Evolutionary conservation across 202 grass and related monocot species (phyloP).

Genomic region (Zizania palustris): DNA sequence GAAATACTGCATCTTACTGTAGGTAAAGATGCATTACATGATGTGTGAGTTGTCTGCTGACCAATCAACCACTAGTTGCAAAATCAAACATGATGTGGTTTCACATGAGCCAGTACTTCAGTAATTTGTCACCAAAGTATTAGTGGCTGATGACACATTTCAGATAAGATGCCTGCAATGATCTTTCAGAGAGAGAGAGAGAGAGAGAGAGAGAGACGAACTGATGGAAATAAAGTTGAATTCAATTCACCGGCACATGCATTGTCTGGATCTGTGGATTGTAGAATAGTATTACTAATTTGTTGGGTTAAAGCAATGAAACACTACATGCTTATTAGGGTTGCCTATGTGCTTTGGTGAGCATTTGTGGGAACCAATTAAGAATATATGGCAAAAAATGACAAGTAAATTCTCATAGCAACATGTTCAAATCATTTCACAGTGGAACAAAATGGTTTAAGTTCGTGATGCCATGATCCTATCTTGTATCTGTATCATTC

Average conservation of each 20-base stretch:
- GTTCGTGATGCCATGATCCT: not conserved
- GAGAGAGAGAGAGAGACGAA: conserved; percentile 32
- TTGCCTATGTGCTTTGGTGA: conserved; percentile 10
- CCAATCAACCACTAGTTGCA: conserved; percentile 34
- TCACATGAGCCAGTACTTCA: not conserved
- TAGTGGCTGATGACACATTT: conserved; percentile 24
- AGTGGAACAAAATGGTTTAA: not conserved
- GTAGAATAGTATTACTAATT: conserved; percentile 8
- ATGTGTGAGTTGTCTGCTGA: conserved; percentile 30
- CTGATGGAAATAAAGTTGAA: conserved; percentile 33
- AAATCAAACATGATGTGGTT: conserved; percentile 17
- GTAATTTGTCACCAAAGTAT: conserved; percentile 18
- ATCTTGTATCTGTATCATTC: not conserved
- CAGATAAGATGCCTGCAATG: conserved; percentile 25
- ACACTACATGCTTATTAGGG: conserved; percentile 11
- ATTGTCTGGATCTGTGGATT: conserved; percentile 12
- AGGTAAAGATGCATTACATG: conserved; percentile 14
- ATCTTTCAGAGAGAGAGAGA: conserved; percentile 28
- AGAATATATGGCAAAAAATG: no score
- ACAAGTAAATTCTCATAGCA: not conserved
- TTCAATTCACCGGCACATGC: conserved; percentile 25
- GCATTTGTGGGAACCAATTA: conserved; percentile 6
- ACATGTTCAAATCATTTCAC: conserved; percentile 5
- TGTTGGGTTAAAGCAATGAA: conserved; percentile 37
- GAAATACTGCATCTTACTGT: not conserved